phyloP scores from a whole-genome alignment of 73 alveolate species.

The Tetrahymena elliotti region DNA sequence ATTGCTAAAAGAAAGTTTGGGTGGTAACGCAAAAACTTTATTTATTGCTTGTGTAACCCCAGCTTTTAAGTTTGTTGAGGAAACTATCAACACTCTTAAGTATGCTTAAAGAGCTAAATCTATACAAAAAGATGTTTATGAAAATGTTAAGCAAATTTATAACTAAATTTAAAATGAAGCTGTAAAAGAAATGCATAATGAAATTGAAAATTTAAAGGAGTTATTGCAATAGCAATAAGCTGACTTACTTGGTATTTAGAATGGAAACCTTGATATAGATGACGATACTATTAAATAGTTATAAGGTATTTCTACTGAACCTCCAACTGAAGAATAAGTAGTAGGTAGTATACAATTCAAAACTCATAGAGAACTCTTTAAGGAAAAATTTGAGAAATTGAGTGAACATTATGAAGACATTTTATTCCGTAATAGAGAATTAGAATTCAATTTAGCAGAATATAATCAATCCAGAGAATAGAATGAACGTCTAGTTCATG shows the following conservation, averaged over 20 bases:
- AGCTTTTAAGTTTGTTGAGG: constrained; percentile 7
- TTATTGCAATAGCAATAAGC: neutral
- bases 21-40: constrained; percentile 42
- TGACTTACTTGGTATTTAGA: neutral
- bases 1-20: constrained; percentile 36
- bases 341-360: neutral
- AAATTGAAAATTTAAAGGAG: neutral
- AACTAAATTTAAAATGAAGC: neutral
- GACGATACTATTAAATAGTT: neutral
- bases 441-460: neutral
- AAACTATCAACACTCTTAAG: constrained; percentile 39
- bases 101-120: constrained; percentile 18
- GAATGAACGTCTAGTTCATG: neutral
- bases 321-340: neutral
- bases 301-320: neutral
- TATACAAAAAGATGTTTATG: neutral
- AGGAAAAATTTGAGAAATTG: neutral
- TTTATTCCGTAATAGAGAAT: neutral
- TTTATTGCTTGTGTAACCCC: constrained; percentile 38
- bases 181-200: neutral
- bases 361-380: neutral
- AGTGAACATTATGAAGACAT: neutral
- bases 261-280: neutral
- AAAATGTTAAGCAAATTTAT: neutral
- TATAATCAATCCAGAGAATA: neutral